Base-by-base conservation (phyloP, 805 yeast genomes). In the Kazachstania bromeliacearum region DNA sequence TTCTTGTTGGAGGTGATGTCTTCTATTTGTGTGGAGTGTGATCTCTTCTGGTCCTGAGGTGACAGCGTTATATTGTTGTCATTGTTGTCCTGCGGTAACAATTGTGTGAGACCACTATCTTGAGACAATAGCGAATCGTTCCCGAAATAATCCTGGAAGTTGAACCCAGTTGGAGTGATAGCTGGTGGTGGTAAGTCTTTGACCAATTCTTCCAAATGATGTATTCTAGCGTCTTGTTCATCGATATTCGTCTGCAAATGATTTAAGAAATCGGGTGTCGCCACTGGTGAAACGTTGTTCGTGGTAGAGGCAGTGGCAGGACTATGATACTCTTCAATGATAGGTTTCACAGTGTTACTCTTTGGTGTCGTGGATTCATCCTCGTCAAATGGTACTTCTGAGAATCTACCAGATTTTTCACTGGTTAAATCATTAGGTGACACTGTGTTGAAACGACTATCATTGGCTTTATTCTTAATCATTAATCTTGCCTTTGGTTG, bases 191-290 rank as follows among this genome's bases (percentile, higher is more conserved):
- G 28, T 10, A 41, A 19, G 1, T 25, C 37, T n/a, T 31, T 32
- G 2, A 55, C 55, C 47, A 57, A 41, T 29, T 53, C 54, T 34
- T 55, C 59, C 20, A 57, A 38, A 32, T 57, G 53, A 28, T 54
- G 60, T 7, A 57, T 54, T 21, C 59, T 41, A 24, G 46, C 48
- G 29, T 51, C 59, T 40, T 57, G 62, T 28, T 49, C 51, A 28
- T 49, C 50, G 20, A 57, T 55, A 29, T 49, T 54, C n/a, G 44
- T 36, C 34, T 55, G 52, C 32, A 57, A 35, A 32, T 48, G 27
- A 22, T 46, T 40, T 16, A 50, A 40, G 34, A 50, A 38, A 12
- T 35, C 10, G n/a, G n/a, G n/a, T n/a, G n/a, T n/a, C n/a, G n/a
- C n/a, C n/a, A n/a, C n/a, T n/a, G n/a, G n/a, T n/a, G n/a, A n/a